Evolutionary conservation across 495 filamentous ascomycete species (phyloP).

Genomic region (Xylaria scruposa): DNA sequence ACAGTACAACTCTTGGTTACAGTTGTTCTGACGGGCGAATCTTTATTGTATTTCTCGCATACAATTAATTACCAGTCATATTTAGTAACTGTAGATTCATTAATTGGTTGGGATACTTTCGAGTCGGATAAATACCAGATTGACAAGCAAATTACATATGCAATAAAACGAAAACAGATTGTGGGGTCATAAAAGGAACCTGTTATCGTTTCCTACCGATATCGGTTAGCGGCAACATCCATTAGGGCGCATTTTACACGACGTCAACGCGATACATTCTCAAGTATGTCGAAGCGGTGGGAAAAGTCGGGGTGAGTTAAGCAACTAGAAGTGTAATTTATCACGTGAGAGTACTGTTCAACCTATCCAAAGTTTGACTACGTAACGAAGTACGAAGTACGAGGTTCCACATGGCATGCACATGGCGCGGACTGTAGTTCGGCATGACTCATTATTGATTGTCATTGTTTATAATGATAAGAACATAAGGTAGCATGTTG

Average conservation of each 20-base stretch:
- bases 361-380: neutral
- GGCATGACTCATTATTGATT: slow-evolving; percentile 9
- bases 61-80: neutral
- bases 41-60: neutral
- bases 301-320: neutral
- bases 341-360: neutral
- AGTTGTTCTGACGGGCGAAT: neutral
- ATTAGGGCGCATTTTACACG: neutral
- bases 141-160: neutral
- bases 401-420: neutral
- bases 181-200: too few relatives aligned
- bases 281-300: neutral
- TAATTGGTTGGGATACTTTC: neutral
- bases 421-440: neutral
- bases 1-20: neutral
- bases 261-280: neutral
- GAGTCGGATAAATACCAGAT: neutral
- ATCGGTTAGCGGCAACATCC: neutral
- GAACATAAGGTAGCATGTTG: neutral
- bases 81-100: neutral
- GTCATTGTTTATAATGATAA: neutral
- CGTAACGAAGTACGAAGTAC: too few relatives aligned
- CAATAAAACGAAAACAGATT: neutral
- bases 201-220: neutral
- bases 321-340: neutral